Evolutionary conservation across 257 asterid genomes (phyloP).

Genomic region (Nicotiana tabacum): DNA sequence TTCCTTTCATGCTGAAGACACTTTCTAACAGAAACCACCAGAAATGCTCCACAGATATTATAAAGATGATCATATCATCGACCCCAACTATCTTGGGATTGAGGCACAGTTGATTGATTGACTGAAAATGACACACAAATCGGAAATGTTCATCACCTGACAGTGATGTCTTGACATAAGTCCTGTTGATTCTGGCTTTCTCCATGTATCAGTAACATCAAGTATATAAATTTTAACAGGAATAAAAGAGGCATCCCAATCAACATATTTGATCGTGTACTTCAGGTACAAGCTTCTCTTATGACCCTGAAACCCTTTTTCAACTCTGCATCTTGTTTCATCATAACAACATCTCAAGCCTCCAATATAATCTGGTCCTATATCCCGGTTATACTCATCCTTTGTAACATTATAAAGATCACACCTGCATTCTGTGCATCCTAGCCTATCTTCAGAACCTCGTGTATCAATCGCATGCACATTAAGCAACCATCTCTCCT

Average conservation of each 20-base stretch:
- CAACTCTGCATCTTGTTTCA: slow-evolving; percentile 45
- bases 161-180: slow-evolving; percentile 24
- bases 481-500: slow-evolving; percentile 66
- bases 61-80: not conserved
- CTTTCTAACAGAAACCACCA: not conserved
- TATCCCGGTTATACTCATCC: slow-evolving; percentile 28
- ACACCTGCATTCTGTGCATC: slow-evolving; percentile 82
- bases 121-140: not conserved
- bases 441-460: slow-evolving; percentile 56
- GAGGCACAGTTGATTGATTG: not conserved
- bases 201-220: slow-evolving; percentile 59
- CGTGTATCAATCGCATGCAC: slow-evolving; percentile 87
- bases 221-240: slow-evolving; percentile 62
- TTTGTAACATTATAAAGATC: slow-evolving; percentile 59
- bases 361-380: slow-evolving; percentile 40
- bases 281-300: slow-evolving; percentile 52
- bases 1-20: not conserved
- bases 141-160: slow-evolving; percentile 21
- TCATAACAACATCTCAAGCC: slow-evolving; percentile 78
- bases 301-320: slow-evolving; percentile 34
- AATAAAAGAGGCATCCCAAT: slow-evolving; percentile 50
- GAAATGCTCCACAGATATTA: not conserved
- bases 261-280: slow-evolving; percentile 53
- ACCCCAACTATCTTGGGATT: not conserved
- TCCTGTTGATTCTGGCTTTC: slow-evolving; percentile 18